These are phyloP conservation scores for Ceratopteris richardii DNA, from an alignment of 75 land plant species.

Conservation along the genomic window DNA sequence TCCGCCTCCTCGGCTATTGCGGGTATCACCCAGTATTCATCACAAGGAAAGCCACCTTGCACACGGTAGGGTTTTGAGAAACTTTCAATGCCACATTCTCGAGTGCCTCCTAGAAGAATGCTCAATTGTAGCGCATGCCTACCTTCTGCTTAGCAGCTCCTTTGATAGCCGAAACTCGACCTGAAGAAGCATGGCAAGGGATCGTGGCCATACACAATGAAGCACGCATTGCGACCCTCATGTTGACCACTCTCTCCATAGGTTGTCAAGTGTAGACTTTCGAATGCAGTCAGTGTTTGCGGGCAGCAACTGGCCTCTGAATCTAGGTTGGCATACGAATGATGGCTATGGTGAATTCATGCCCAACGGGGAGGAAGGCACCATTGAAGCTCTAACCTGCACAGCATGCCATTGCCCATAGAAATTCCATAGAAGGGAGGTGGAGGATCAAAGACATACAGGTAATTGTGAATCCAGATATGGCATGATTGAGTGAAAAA, in stretches of 20 bases:
- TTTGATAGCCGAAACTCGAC: too few species aligned
- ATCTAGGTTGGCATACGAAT: conserved; percentile 26
- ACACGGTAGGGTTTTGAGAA: conserved; percentile 9
- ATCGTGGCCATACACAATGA: too few species aligned
- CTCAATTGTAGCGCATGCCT: neutral
- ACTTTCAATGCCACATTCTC: neutral
- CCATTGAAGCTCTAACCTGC: conserved; percentile 41
- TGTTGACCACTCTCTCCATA: too few species aligned
- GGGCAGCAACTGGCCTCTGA: conserved; percentile 43
- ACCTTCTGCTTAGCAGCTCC: neutral
- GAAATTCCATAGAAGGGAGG: conserved; percentile 34
- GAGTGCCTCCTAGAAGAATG: neutral
- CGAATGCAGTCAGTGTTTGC: too few species aligned
- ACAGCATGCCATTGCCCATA: conserved; percentile 34
- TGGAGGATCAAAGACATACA: too few species aligned
- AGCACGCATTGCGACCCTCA: too few species aligned
- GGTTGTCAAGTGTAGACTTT: too few species aligned
- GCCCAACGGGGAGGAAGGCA: conserved; percentile 44
- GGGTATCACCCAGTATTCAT: conserved; percentile 20
- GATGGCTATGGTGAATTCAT: conserved; percentile 64
- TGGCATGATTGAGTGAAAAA: too few species aligned
- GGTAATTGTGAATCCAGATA: too few species aligned
- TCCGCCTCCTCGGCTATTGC: conserved; percentile 20
- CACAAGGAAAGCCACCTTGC: conserved; percentile 16
- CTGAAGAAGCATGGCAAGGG: too few species aligned